Conservation (phyloP, 257 asterid genomes). For the Solanum etuberosum region DNA sequence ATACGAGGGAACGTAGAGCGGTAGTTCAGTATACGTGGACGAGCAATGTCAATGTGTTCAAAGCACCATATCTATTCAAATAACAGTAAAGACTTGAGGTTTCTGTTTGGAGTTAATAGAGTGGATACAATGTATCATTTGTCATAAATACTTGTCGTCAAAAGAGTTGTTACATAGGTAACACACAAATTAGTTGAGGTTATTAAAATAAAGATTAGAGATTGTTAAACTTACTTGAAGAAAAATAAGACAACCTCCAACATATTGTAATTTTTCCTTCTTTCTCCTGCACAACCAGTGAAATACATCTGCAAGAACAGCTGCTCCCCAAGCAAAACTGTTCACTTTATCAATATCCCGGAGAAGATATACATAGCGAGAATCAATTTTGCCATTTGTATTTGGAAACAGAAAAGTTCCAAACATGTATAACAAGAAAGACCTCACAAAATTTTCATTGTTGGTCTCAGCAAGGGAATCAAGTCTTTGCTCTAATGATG, state of each 20-base stretch:
- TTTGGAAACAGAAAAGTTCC: slow-evolving; percentile 17
- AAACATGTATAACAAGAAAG: slow-evolving; percentile 9
- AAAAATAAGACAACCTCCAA: slow-evolving; percentile 20
- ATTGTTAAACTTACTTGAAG: slow-evolving; percentile 12
- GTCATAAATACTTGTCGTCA: not conserved
- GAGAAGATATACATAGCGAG: slow-evolving; percentile 10
- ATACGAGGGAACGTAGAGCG: slow-evolving; percentile 5
- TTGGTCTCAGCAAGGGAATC: slow-evolving; percentile 4
- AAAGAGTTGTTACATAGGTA: not conserved
- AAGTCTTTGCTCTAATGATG: slow-evolving; percentile 14
- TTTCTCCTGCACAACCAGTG: slow-evolving; percentile 14
- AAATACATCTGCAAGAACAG: slow-evolving; percentile 11
- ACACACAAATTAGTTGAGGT: not conserved
- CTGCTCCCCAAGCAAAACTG: slow-evolving; percentile 15
- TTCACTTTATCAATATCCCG: slow-evolving; percentile 7
- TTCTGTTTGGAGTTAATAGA: not conserved
- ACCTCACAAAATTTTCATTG: slow-evolving; percentile 10
- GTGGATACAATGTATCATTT: not conserved
- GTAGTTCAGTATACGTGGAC: slow-evolving; percentile 1
- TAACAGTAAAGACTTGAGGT: not conserved
- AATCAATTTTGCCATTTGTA: slow-evolving; percentile 14
- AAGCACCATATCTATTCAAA: slow-evolving; percentile 14
- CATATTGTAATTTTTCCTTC: slow-evolving; percentile 12
- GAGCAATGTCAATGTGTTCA: slow-evolving; percentile 10
- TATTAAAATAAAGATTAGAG: not conserved